A percentile compares a stretch with the other conserved stretches of the same genome.
phyloP scores from a whole-genome alignment of 768 basidiomycete genomes.

The Coprinopsis cinerea region DNA sequence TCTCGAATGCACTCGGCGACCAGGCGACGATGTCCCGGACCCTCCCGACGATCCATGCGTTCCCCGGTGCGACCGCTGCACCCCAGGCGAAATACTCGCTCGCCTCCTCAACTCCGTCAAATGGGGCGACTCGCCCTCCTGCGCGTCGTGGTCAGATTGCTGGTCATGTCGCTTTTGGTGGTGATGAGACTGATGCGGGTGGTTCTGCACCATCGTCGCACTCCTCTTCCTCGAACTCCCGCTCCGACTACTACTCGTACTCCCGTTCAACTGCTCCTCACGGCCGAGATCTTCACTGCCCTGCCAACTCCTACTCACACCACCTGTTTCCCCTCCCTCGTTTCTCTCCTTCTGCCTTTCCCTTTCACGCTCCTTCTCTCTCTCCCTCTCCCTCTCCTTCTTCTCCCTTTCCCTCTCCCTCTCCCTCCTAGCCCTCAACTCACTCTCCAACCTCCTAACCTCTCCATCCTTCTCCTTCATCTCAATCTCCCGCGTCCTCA shows the following conservation, averaged over 20 bases:
- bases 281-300: not conserved
- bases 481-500: not conserved
- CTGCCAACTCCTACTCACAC: not conserved
- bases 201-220: constrained; percentile 2
- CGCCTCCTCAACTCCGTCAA: not conserved
- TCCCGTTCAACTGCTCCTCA: not conserved
- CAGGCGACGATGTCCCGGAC: not conserved
- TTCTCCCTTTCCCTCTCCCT: not conserved
- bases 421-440: constrained; percentile 2
- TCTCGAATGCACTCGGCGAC: not conserved
- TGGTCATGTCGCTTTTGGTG: too few relatives aligned
- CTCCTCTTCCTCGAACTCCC: not conserved
- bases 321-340: not conserved
- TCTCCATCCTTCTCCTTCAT: not conserved
- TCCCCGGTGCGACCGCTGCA: not conserved
- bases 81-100: not conserved
- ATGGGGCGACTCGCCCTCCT: not conserved
- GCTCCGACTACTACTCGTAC: not conserved
- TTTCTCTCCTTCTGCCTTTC: constrained; percentile 1
- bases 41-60: too few relatives aligned
- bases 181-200: too few relatives aligned
- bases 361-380: constrained; percentile 3
- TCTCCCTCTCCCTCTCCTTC: constrained; percentile 1
- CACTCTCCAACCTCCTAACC: constrained; percentile 1
- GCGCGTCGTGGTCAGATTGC: too few relatives aligned